Evolutionary conservation across 2,329 filamentous ascomycete species (phyloP).

Genomic region (Alternaria ventricosa): DNA sequence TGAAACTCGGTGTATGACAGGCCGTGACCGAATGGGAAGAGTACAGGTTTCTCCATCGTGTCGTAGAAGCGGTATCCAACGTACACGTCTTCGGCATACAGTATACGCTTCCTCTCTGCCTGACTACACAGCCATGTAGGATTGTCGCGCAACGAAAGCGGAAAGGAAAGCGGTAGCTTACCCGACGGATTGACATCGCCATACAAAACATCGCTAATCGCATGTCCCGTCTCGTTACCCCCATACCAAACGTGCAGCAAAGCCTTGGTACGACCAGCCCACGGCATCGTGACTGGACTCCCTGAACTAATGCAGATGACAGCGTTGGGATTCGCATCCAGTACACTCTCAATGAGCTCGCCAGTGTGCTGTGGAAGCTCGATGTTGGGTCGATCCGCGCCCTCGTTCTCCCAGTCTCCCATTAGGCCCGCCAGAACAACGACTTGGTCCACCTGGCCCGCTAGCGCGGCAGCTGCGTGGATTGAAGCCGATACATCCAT

Average conservation of each 20-base stretch:
- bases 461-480: conserved; percentile 10
- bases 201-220: conserved; percentile 76
- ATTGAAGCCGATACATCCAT: conserved; percentile 53
- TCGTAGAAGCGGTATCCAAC: conserved; percentile 90
- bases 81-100: conserved; percentile 74
- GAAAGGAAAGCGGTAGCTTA: conserved; percentile 73
- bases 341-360: conserved; percentile 65
- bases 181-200: conserved; percentile 77
- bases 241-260: conserved; percentile 81
- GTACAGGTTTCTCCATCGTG: conserved; percentile 67
- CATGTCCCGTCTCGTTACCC: conserved; percentile 81
- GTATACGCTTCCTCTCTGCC: conserved; percentile 72
- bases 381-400: conserved; percentile 64
- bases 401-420: conserved; percentile 74
- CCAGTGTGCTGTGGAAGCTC: conserved; percentile 64
- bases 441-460: conserved; percentile 48
- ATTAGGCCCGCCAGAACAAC: conserved; percentile 70
- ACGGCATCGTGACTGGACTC: conserved; percentile 77
- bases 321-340: conserved; percentile 67
- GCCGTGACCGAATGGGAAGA: conserved; percentile 83
- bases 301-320: conserved; percentile 83
- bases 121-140: conserved; percentile 72
- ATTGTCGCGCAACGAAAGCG: conserved; percentile 61
- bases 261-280: conserved; percentile 77
- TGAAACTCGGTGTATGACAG: conserved; percentile 70